Evolutionary conservation across 73 alveolate species (phyloP), one percentile per base, ranked within the genome.

Genomic region (Blepharisma stoltei): DNA sequence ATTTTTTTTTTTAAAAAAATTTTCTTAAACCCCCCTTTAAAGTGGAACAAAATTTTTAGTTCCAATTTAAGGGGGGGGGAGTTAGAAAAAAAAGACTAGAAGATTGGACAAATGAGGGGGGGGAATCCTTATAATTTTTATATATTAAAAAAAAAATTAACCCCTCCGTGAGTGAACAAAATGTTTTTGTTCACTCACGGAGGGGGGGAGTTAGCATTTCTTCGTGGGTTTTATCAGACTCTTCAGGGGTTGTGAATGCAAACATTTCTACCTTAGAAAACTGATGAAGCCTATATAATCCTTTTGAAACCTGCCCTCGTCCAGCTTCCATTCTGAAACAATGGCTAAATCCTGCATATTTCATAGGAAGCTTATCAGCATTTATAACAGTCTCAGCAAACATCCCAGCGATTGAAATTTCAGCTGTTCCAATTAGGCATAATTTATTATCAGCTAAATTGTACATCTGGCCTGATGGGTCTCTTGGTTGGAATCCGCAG

Each of bases 321-420:
- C 93, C 90, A 0, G 94, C 97, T 84, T 92, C 97, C 70, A 89
- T 92, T 55, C 97, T 79, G 83, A 92, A 92, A 78, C 95, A 91
- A 69, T 92, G 97, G 53, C 95, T 84, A 71, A 78, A 88, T 38
- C 93, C 93, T 27, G 78, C 92, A 20, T 75, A 69, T 47, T 84
- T 81, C 65, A 68, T 60, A 0, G 97, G 97, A 21, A 92, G 85
- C 54, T 81, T 86, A 55, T 85, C 86, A 20, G 55, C 71, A 20
- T 49, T 23, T 7, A 86, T 8, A 25, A 83, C 45, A 60, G 85
- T 90, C 45, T 86, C 89, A 44, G 81, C 41, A 71, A 70, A 79
- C 89, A 89, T 81, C 21, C 97, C 97, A 49, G 94, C 95, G 78
- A 91, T 78, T 6, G 97, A 86, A 38, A 88, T 91, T 81, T 91